Percentiles rank a stretch among this genome's conserved stretches.
These are phyloP conservation scores for Aspergillus sp. DNA, from an alignment of 2,329 filamentous ascomycete genomes.

Conservation along the genomic window DNA sequence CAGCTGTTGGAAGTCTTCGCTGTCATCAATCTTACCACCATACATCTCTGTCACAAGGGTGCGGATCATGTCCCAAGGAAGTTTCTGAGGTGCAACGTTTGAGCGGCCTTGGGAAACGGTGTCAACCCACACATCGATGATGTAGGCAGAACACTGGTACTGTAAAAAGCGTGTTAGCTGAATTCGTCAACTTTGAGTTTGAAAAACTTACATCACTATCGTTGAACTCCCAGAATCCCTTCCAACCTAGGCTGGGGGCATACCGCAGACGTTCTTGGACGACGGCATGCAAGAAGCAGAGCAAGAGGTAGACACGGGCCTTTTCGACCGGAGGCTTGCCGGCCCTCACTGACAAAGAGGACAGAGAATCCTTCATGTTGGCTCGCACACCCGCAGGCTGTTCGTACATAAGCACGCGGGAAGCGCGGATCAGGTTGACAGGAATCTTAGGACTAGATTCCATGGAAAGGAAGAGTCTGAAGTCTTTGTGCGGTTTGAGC, in stretches of 20 bases:
- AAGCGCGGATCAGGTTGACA: constrained; percentile 88
- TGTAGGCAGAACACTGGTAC: constrained; percentile 96
- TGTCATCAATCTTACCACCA: constrained; percentile 94
- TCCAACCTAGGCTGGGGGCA: constrained; percentile 91
- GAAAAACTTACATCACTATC: constrained; percentile 82
- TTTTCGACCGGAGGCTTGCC: constrained; percentile 85
- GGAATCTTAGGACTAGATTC: constrained; percentile 95
- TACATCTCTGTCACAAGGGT: constrained; percentile 91
- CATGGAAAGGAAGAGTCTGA: constrained; percentile 96
- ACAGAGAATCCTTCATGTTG: constrained; percentile 97
- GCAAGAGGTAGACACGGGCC: constrained; percentile 78
- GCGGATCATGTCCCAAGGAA: constrained; percentile 94
- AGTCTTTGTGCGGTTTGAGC: constrained; percentile 87
- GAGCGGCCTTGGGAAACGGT: constrained; percentile 75
- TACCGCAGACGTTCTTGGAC: constrained; percentile 93
- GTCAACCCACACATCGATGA: constrained; percentile 94
- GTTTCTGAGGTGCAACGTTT: constrained; percentile 87
- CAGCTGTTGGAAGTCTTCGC: constrained; percentile 73
- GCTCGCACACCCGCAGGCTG: constrained; percentile 93
- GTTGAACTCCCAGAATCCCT: constrained; percentile 99
- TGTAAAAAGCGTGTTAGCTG: constrained; percentile 35
- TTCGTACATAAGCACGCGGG: constrained; percentile 93
- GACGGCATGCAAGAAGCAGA: constrained; percentile 93
- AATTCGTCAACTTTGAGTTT: neutral
- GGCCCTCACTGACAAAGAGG: constrained; percentile 70